Evolutionary conservation across 371 early-diverging fungal species (phyloP).

Genomic region (Mortierella sp.): DNA sequence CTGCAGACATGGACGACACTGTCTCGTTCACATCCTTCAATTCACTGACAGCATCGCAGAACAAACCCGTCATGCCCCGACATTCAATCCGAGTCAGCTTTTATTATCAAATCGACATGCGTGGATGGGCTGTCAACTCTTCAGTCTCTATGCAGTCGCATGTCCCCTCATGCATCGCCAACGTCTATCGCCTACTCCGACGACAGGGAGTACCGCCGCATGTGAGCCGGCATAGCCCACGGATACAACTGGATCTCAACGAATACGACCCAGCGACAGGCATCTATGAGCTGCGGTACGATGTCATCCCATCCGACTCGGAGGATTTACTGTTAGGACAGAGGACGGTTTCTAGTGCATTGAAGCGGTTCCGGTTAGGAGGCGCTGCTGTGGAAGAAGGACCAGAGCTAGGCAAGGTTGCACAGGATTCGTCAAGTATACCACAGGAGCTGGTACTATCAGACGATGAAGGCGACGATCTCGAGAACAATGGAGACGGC

Average conservation of each 20-base stretch:
- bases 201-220: slow-evolving; percentile 58
- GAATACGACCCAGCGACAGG: slow-evolving; percentile 57
- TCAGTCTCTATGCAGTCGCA: slow-evolving; percentile 58
- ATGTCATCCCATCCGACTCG: slow-evolving; percentile 50
- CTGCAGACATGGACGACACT: slow-evolving; percentile 54
- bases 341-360: slow-evolving; percentile 38
- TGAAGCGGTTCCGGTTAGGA: slow-evolving; percentile 46
- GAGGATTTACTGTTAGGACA: slow-evolving; percentile 31
- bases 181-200: slow-evolving; percentile 42
- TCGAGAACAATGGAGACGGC: slow-evolving; percentile 16
- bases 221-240: slow-evolving; percentile 49
- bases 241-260: slow-evolving; percentile 57
- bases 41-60: slow-evolving; percentile 47
- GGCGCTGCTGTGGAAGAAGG: slow-evolving; percentile 22
- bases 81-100: slow-evolving; percentile 59
- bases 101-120: slow-evolving; percentile 58
- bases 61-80: slow-evolving; percentile 55
- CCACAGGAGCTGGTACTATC: slow-evolving; percentile 50
- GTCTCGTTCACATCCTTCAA: slow-evolving; percentile 55
- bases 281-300: slow-evolving; percentile 56
- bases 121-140: slow-evolving; percentile 58
- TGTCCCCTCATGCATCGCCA: slow-evolving; percentile 58
- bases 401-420: slow-evolving; percentile 18
- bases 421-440: slow-evolving; percentile 20
- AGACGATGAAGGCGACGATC: slow-evolving; percentile 51